Evolutionary conservation across 306 rosid genomes (phyloP), one percentile per base, ranked within the genome.

Genomic region (Medicago lupulina): DNA sequence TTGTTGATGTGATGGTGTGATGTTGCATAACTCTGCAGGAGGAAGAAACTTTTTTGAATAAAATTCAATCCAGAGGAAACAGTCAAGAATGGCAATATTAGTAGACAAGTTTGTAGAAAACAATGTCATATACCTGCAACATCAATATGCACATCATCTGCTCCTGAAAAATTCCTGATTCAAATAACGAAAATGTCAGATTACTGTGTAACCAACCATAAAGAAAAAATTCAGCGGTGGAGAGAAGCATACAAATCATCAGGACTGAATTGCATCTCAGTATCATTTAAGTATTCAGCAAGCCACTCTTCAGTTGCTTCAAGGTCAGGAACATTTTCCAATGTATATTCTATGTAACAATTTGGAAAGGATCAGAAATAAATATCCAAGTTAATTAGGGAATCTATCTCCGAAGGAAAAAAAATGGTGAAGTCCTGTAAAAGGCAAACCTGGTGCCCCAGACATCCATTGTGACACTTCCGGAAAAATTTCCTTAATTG

Each of bases 231-330:
- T 21, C 70, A 19, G 62, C 10, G 73, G 76, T 58, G 34, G 8
- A 64, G 49, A 89, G 77, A 86, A 76, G 84, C 96, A 64, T 96
- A 96, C 99, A 90, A 40, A 41, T 91, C 86, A 46, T 92, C 92
- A 43, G 93, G 84, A 83, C 89, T 87, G 81, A 89, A 77, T 68
- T 85, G 84, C 94, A 96, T 88, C 60, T 80, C 86, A 64, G 92
- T 55, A 69, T 92, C 94, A 71, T 87, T 96, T 11, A 96, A 83
- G 91, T 90, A 96, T 28, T 90, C 97, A 4, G 92, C 79, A 75
- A 96, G 85, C 99, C 99, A 96, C 43, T 62, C 92, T 70, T 89
- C 97, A 76, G 87, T 74, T 64, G 99, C 81, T 28, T 88, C 91
- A 70, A 90, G 82, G 61, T 83, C 85, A 54, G 90, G 80, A 28